Percentiles rank a stretch among this genome's conserved stretches.
phyloP scores from a whole-genome alignment of 73 alveolate species.

The Blepharisma japonicum region DNA sequence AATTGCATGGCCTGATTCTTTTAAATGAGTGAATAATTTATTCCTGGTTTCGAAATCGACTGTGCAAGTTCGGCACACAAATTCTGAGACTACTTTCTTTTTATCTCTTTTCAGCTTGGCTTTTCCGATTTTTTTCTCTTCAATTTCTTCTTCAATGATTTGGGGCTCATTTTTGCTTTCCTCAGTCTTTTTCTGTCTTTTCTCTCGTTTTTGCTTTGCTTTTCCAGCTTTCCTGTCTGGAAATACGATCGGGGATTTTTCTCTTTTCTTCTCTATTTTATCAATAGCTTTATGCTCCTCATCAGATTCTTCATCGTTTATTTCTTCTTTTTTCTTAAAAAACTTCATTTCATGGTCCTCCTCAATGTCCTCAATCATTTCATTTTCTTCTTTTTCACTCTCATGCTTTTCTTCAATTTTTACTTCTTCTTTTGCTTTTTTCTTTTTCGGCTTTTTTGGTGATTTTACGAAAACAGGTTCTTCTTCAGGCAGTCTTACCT shows the following conservation, averaged over 20 bases:
- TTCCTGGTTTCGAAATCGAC: slow-evolving; percentile 52
- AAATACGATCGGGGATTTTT: too few species aligned
- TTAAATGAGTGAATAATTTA: slow-evolving; percentile 65
- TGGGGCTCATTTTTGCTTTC: background rate
- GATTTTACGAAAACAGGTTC: background rate
- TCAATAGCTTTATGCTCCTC: slow-evolving; percentile 25
- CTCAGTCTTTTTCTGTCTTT: slow-evolving; percentile 45
- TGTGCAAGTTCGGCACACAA: slow-evolving; percentile 57
- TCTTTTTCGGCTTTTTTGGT: background rate
- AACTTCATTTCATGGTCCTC: too few species aligned
- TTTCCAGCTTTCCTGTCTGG: slow-evolving; percentile 38
- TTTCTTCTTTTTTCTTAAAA: slow-evolving; percentile 5
- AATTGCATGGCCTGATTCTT: slow-evolving; percentile 61
- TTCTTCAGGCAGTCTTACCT: slow-evolving; percentile 28
- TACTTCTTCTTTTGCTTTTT: slow-evolving; percentile 44
- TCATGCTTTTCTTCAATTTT: slow-evolving; percentile 25
- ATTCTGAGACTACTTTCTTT: slow-evolving; percentile 41
- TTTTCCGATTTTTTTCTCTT: slow-evolving; percentile 45
- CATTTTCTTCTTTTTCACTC: slow-evolving; percentile 41
- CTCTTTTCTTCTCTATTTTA: slow-evolving; percentile 23
- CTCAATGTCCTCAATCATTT: slow-evolving; percentile 22
- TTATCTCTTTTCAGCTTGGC: slow-evolving; percentile 51
- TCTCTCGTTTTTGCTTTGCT: slow-evolving; percentile 44
- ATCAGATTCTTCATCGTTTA: slow-evolving; percentile 30
- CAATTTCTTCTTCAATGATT: too few species aligned